Evolutionary conservation across 768 basidiomycete genomes (phyloP).

Genomic region (Neoboletus brunneissimus): DNA sequence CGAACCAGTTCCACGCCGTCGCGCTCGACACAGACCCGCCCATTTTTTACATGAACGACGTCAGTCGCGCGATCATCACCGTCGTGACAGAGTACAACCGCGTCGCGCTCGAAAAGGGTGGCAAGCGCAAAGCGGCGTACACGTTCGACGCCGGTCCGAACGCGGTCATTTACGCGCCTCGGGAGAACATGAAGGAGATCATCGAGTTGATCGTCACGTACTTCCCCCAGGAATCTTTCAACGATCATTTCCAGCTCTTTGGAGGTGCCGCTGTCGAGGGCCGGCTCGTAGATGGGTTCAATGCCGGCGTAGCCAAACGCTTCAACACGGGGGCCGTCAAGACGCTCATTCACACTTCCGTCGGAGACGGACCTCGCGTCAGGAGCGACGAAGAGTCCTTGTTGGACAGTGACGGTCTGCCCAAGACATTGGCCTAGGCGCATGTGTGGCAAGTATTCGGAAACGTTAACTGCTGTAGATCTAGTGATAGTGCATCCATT

Average conservation of each 20-base stretch:
- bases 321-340: conserved; percentile 80
- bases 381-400: conserved; percentile 62
- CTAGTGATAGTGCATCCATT: neutral
- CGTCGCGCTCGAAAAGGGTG: conserved; percentile 53
- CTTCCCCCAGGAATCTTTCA: conserved; percentile 84
- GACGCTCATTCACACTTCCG: conserved; percentile 85
- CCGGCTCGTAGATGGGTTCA: conserved; percentile 67
- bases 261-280: conserved; percentile 43
- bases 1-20: conserved; percentile 98
- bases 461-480: neutral
- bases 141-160: conserved; percentile 99
- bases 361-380: conserved; percentile 87
- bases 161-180: conserved; percentile 90
- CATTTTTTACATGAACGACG: conserved; percentile 99
- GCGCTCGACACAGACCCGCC: conserved; percentile 96
- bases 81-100: conserved; percentile 93
- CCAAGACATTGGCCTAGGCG: conserved; percentile 46
- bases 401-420: conserved; percentile 66
- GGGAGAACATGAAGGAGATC: conserved; percentile 76
- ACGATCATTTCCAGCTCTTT: conserved; percentile 72
- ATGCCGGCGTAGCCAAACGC: conserved; percentile 68
- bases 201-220: conserved; percentile 71
- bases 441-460: neutral
- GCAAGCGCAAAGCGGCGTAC: conserved; percentile 83
- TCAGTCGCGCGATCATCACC: conserved; percentile 87